Conservation (phyloP, 1,284 basidiomycete genomes). For the Termitomyces sp. region DNA sequence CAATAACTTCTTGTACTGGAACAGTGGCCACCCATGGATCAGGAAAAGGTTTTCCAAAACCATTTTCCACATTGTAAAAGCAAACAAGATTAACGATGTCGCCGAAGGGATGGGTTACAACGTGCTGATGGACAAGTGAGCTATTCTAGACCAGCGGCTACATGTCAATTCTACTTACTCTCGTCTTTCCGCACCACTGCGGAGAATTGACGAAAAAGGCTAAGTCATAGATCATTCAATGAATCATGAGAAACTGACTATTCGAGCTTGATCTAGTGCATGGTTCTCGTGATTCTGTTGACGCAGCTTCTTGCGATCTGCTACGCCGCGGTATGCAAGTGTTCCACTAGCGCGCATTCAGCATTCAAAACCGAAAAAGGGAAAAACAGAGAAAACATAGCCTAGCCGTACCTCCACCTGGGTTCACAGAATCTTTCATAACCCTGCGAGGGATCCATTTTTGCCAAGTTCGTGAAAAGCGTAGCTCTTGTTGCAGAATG, state of each 20-base stretch:
- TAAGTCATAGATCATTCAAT: too few species aligned
- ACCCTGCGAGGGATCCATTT: not conserved
- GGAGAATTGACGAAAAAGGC: not conserved
- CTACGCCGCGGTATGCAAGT: conserved; percentile 25
- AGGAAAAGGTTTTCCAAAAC: conserved; percentile 23
- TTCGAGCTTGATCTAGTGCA: conserved; percentile 15
- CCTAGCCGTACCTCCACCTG: conserved; percentile 6
- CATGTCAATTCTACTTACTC: conserved; percentile 2
- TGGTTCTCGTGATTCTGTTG: conserved; percentile 5
- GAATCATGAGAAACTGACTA: too few species aligned
- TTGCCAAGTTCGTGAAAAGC: conserved; percentile 21
- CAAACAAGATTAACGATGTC: conserved; percentile 26
- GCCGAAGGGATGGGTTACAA: conserved; percentile 25
- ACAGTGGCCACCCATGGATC: conserved; percentile 25
- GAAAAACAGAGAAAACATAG: not conserved
- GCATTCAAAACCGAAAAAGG: conserved; percentile 19
- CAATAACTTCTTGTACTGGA: conserved; percentile 22
- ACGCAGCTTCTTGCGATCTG: conserved; percentile 2
- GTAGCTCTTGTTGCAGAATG: conserved; percentile 27
- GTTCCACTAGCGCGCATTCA: conserved; percentile 19
- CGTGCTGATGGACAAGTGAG: too few species aligned
- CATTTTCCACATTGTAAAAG: conserved; percentile 21
- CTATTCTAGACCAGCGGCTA: too few species aligned
- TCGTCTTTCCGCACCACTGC: conserved; percentile 27
- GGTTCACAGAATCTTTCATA: conserved; percentile 5